Evolutionary conservation across 2,329 filamentous ascomycete genomes (phyloP).

Genomic region (Penicillium sp.): DNA sequence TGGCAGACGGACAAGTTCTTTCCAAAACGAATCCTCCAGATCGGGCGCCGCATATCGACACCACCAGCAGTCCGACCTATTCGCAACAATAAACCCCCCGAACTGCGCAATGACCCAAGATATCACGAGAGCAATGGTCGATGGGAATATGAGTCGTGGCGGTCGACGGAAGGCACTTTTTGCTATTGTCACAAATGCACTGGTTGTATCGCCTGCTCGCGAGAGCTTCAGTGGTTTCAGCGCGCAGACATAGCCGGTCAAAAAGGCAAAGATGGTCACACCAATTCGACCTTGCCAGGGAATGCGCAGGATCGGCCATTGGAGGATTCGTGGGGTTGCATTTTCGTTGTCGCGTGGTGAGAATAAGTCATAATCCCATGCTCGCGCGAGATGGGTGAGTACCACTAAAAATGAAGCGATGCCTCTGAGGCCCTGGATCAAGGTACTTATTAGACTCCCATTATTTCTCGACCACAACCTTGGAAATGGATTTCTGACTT

Average conservation of each 20-base stretch:
- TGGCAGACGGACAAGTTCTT: constrained; percentile 49
- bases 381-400: constrained; percentile 54
- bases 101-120: constrained; percentile 53
- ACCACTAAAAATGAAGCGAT: constrained; percentile 57
- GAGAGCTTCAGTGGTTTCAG: constrained; percentile 56
- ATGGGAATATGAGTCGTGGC: constrained; percentile 54
- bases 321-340: constrained; percentile 47
- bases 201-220: constrained; percentile 47
- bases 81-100: constrained; percentile 51
- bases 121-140: constrained; percentile 53
- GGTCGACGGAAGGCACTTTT: constrained; percentile 57
- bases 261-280: constrained; percentile 58
- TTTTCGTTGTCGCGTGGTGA: constrained; percentile 49
- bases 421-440: constrained; percentile 51
- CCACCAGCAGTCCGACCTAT: constrained; percentile 53
- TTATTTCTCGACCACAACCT: not conserved
- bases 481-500: constrained; percentile 31
- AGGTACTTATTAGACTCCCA: not conserved
- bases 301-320: constrained; percentile 57
- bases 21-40: constrained; percentile 44
- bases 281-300: constrained; percentile 57
- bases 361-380: constrained; percentile 55
- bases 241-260: constrained; percentile 59
- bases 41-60: constrained; percentile 52
- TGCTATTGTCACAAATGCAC: constrained; percentile 50